A percentile compares a stretch with the other conserved stretches of the same genome.
phyloP scores from a whole-genome alignment of 2,329 filamentous ascomycete genomes.

The Sporothrix euskadiensis region DNA sequence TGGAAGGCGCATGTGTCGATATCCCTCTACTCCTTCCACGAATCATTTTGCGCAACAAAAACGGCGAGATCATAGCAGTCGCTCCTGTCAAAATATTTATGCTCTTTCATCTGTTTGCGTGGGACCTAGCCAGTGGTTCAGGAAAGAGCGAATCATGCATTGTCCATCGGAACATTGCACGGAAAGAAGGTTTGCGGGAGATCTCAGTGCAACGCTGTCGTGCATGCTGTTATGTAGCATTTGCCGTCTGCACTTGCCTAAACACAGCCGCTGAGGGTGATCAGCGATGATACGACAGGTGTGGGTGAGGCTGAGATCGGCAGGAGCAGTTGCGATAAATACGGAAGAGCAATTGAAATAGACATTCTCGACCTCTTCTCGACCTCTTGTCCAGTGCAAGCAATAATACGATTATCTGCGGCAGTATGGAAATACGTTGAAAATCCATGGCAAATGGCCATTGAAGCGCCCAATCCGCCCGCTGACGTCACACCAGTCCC shows the following conservation, averaged over 20 bases:
- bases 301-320: conserved; percentile 32
- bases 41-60: not conserved
- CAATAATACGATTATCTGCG: not conserved
- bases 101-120: not conserved
- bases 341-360: not conserved
- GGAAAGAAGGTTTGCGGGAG: conserved; percentile 1
- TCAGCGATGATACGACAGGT: conserved; percentile 24
- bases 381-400: not conserved
- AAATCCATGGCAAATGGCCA: not conserved
- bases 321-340: not conserved
- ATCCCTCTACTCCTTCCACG: not conserved
- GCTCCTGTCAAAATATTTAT: not conserved
- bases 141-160: conserved; percentile 13
- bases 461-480: not conserved
- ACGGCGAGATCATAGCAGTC: not conserved
- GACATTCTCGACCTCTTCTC: not conserved
- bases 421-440: not conserved
- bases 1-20: not conserved
- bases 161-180: not conserved
- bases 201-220: conserved; percentile 25
- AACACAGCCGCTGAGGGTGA: conserved; percentile 15
- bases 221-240: conserved; percentile 20
- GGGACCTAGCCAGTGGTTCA: not conserved
- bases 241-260: not conserved
- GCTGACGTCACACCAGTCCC: not conserved